Conservation (phyloP, 2,329 filamentous ascomycete species). For the Botrytis elliptica region DNA sequence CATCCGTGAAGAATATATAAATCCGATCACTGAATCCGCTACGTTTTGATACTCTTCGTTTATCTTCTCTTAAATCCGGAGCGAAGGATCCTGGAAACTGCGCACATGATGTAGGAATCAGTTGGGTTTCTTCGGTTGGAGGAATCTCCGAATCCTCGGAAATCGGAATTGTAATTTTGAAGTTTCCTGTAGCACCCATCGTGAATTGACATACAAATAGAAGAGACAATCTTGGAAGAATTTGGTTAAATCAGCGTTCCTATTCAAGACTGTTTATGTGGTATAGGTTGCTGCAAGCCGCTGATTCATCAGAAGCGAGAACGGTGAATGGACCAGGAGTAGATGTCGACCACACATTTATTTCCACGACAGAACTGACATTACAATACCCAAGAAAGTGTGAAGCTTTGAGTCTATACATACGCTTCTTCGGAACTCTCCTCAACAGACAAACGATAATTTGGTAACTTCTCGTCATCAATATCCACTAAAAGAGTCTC, state of each 20-base stretch:
- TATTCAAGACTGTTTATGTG: background rate
- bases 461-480: background rate
- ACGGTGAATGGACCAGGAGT: background rate
- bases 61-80: constrained; percentile 25
- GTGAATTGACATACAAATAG: background rate
- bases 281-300: background rate
- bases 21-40: constrained; percentile 15
- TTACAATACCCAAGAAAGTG: too few relatives aligned
- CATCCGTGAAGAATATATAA: constrained; percentile 23
- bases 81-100: constrained; percentile 31
- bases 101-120: constrained; percentile 21
- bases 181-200: background rate
- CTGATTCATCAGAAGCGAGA: constrained; percentile 9
- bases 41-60: constrained; percentile 15
- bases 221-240: background rate
- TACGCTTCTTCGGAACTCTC: background rate
- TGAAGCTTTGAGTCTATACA: background rate
- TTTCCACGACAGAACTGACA: background rate
- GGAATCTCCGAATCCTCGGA: background rate
- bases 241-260: background rate
- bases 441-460: background rate
- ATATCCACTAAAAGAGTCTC: background rate
- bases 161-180: background rate
- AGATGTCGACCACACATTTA: background rate
- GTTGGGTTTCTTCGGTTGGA: background rate